Evolutionary conservation across 768 basidiomycete genomes (phyloP).

Genomic region (Cubamyces lactineus): DNA sequence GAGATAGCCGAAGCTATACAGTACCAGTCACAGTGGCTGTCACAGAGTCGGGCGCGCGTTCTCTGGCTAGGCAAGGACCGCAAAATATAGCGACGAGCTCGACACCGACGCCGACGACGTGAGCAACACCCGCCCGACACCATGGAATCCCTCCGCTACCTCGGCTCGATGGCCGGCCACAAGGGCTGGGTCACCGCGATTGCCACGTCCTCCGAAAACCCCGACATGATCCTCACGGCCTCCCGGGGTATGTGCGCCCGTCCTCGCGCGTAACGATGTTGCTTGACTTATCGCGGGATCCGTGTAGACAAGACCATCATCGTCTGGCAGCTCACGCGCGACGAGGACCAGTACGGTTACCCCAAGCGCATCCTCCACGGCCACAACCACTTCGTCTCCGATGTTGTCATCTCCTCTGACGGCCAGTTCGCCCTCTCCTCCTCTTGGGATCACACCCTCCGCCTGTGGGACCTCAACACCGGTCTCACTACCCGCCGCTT

Average conservation of each 20-base stretch:
- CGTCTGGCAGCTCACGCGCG: constrained; percentile 97
- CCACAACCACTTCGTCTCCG: constrained; percentile 99
- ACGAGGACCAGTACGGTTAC: constrained; percentile 89
- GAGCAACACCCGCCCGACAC: constrained; percentile 28
- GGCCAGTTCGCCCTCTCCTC: constrained; percentile 99
- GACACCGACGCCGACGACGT: constrained; percentile 37
- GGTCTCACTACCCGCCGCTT: constrained; percentile 96
- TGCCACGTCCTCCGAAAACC: constrained; percentile 97
- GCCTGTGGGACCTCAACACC: constrained; percentile 99
- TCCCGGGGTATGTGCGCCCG: constrained; percentile 76
- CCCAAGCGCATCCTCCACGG: constrained; percentile 97
- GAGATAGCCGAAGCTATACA: constrained; percentile 52
- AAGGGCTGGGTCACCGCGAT: constrained; percentile 99
- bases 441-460: constrained; percentile 99
- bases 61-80: constrained; percentile 23
- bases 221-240: constrained; percentile 98
- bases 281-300: constrained; percentile 6
- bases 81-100: constrained; percentile 32
- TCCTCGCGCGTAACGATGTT: constrained; percentile 22
- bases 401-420: constrained; percentile 98
- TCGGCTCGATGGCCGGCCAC: constrained; percentile 91
- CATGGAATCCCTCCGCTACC: constrained; percentile 81
- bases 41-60: constrained; percentile 39
- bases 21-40: constrained; percentile 67
- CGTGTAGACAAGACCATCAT: constrained; percentile 96